Base-by-base conservation (phyloP, 2,329 filamentous ascomycete genomes). In the Dactylellina leptospora region DNA sequence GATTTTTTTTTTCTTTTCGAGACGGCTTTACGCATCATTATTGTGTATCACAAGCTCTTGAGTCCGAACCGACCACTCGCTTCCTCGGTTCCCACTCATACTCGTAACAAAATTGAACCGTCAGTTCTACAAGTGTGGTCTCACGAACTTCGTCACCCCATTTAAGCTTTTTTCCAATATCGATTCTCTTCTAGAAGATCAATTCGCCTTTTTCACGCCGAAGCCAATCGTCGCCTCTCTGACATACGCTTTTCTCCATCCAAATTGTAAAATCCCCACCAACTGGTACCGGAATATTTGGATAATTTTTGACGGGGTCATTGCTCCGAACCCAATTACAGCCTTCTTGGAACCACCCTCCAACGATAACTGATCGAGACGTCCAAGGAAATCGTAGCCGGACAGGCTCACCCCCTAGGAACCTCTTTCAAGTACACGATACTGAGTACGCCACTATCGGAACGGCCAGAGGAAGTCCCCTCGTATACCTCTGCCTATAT, bases 91-190 rank as follows among this genome's bases (percentile, higher is more conserved):
- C 68, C 23, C 28, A 33, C 40, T 47, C 36, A 40, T 11, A 40
- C 36, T n/a, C 25, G 18, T 53, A 60, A 36, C 54, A 36, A 58
- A 51, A 54, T 54, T 59, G 20, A 30, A 44, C 47, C 33, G 28
- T 36, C 58, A 63, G 68, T 72, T 40, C 51, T 72, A 72, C 68
- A 64, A 59, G 59, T 72, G 68, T 72, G 68, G 68, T 72, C 68
- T 72, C 59, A 72, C 68, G 45, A 72, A 72, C 27, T 48, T 64
- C 44, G 68, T 63, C 68, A 60, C 56, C 51, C 68, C 59, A 53
- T 60, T 72, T 64, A 58, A 64, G 50, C 59, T 64, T 60, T 64
- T 64, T 44, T 64, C 16, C 30, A 60, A 63, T 44, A n/a, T 55
- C 59, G 40, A 55, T 42, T 62, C 27, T n/a, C 54, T n/a, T 64